Percentiles rank a stretch among this genome's conserved stretches.
phyloP scores from a whole-genome alignment of 306 rosid species.

The Prunus armeniaca region DNA sequence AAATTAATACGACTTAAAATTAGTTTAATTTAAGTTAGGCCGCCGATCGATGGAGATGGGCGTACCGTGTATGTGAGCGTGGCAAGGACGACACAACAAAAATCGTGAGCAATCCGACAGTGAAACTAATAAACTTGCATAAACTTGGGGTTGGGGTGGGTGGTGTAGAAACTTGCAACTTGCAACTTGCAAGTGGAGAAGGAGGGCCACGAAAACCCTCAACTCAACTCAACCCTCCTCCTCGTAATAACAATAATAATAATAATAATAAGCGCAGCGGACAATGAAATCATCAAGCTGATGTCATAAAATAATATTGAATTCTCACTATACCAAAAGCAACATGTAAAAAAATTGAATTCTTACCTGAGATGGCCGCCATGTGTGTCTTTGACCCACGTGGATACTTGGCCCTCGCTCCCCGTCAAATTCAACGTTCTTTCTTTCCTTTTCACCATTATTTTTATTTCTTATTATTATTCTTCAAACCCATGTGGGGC shows the following conservation, averaged over 20 bases:
- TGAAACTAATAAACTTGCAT: not conserved
- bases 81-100: not conserved
- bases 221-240: too few relatives aligned
- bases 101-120: not conserved
- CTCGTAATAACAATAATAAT: too few relatives aligned
- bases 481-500: not conserved
- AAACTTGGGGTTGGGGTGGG: too few relatives aligned
- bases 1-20: too few relatives aligned
- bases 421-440: not conserved
- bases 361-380: constrained; percentile 32
- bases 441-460: not conserved
- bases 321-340: too few relatives aligned
- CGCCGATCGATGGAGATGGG: not conserved
- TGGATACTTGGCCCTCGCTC: not conserved
- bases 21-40: not conserved
- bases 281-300: not conserved
- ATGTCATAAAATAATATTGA: constrained; percentile 6
- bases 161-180: not conserved
- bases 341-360: not conserved
- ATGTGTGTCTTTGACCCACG: constrained; percentile 32
- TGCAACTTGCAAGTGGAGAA: not conserved
- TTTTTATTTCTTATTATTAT: not conserved
- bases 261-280: too few relatives aligned
- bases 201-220: too few relatives aligned
- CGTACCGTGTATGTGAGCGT: too few relatives aligned